phyloP scores from a whole-genome alignment of 2,329 filamentous ascomycete genomes.

The Diaporthe caulivora region DNA sequence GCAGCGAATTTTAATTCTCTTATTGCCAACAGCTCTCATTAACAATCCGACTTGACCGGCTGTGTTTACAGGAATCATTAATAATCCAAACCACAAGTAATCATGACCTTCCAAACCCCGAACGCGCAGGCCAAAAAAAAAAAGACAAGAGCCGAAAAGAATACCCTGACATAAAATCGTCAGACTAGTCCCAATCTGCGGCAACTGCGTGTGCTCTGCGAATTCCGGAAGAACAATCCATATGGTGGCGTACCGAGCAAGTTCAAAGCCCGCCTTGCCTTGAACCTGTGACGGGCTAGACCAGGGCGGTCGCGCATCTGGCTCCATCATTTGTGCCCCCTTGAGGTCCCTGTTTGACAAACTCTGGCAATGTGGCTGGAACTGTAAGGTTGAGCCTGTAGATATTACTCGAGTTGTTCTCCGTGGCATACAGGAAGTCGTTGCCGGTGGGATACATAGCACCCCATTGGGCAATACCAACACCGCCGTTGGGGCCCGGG shows the following conservation, averaged over 20 bases:
- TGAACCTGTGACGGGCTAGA: not conserved
- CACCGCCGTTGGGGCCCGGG: no score
- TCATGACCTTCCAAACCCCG: not conserved
- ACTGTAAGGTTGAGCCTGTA: not conserved
- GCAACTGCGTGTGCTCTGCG: not conserved
- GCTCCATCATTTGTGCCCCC: not conserved
- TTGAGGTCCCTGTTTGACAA: not conserved
- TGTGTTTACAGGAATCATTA: conserved; percentile 12
- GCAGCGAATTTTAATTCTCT: not conserved
- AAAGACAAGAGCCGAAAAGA: no score
- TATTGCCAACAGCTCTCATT: not conserved
- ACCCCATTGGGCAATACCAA: not conserved
- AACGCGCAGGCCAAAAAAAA: not conserved
- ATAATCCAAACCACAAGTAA: not conserved
- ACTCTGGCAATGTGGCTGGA: no score
- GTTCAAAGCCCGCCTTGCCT: not conserved
- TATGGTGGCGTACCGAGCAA: not conserved
- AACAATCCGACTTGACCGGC: not conserved
- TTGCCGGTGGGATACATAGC: not conserved
- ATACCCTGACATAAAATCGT: not conserved
- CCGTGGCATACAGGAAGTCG: not conserved
- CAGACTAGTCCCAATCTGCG: no score
- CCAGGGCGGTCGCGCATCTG: not conserved
- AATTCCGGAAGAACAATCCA: not conserved
- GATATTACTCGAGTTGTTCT: not conserved